phyloP scores from a whole-genome alignment of 2,329 filamentous ascomycete genomes.

The Botryotinia globosa region DNA sequence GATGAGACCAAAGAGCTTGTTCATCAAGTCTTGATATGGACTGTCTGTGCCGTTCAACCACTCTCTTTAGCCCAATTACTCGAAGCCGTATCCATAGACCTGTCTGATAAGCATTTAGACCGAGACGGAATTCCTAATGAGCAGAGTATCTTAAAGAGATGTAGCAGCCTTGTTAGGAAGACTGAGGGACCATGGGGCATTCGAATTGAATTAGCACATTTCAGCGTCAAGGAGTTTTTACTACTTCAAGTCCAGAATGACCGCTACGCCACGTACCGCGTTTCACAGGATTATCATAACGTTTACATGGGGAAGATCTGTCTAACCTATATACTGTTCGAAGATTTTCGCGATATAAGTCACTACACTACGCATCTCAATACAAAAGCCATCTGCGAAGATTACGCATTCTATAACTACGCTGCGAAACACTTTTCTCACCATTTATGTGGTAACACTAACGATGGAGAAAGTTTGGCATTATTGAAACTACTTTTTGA shows the following conservation, averaged over 20 bases:
- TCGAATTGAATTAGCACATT: constrained; percentile 32
- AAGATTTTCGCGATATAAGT: background rate
- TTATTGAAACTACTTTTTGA: background rate
- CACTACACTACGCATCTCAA: background rate
- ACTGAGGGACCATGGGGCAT: background rate
- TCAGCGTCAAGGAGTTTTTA: constrained; percentile 34
- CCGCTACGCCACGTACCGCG: background rate
- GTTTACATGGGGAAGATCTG: background rate
- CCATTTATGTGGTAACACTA: background rate
- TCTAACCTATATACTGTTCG: background rate
- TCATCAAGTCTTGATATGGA: constrained; percentile 25
- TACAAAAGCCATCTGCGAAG: too few species aligned
- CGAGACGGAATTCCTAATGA: constrained; percentile 25
- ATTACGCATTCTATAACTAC: background rate
- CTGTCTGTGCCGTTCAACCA: constrained; percentile 13
- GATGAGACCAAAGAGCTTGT: constrained; percentile 27
- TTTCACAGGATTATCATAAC: background rate
- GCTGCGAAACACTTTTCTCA: background rate
- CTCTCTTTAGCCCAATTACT: constrained; percentile 18
- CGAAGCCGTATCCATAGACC: constrained; percentile 26
- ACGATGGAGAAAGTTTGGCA: background rate
- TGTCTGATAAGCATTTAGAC: constrained; percentile 21
- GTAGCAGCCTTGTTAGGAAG: constrained; percentile 32
- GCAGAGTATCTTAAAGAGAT: constrained; percentile 28
- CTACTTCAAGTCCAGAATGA: background rate